Base-by-base conservation (phyloP, 768 basidiomycete genomes). In the Naganishia antarctica region DNA sequence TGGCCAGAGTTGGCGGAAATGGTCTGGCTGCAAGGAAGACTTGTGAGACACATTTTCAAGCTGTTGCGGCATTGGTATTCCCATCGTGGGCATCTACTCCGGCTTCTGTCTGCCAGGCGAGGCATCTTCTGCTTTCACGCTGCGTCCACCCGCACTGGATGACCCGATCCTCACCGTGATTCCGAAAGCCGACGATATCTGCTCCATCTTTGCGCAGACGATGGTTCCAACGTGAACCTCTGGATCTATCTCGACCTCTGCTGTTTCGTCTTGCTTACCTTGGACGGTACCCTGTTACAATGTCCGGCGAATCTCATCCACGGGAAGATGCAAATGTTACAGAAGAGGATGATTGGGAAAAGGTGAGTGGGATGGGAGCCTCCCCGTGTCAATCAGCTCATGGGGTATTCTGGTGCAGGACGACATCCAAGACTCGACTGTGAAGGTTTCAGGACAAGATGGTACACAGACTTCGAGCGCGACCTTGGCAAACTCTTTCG, bases 341-440 rank as follows among this genome's bases (percentile, higher is more conserved):
- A 8, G 62, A 63, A 26, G 62, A 50, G 50, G 62, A 63, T 28
- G 62, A 63, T 25, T 63, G 62, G 62, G 62, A 63, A 50, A 51
- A 13, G 34, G 62, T 53, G 40, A 43, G 62, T 49, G 18, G 26
- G 21, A 21, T n/a, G 32, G 12, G 23, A 21, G 31, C 43, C 11
- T 44, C 18, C 43, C n/a, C 18, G 5, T 15, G 11, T 44, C 43
- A 44, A 44, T 12, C 43, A 44, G 43, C 43, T 44, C 11, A 44
- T 44, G n/a, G n/a, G n/a, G n/a, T 18, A 12, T 44, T 6, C 43
- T 12, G 8, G 43, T 44, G n/a, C 32, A 53, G 51, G 51, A 53
- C 13, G 53, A 57, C 15, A 16, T 15, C 5, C 34, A 57, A 16
- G 53, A 51, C 6, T 34, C 53, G n/a, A 5, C n/a, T 6, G 51